A percentile compares a stretch with the other conserved stretches of the same genome.
phyloP scores from a whole-genome alignment of 805 yeast species.

The Kodamaea kaohsiungensis region DNA sequence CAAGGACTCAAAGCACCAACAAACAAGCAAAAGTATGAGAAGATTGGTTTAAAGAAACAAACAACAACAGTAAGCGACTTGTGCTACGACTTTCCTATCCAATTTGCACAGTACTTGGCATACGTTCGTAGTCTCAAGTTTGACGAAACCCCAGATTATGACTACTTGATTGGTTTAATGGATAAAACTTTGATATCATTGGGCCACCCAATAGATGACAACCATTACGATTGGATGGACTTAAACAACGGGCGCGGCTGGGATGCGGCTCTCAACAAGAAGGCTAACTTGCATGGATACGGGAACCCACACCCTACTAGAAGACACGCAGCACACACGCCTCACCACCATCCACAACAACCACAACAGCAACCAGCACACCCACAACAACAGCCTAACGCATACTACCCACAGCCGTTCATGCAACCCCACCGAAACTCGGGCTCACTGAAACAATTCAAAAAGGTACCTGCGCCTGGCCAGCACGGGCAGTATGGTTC shows the following conservation, averaged over 20 bases:
- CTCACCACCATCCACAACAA: slow-evolving; percentile 31
- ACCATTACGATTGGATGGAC: slow-evolving; percentile 96
- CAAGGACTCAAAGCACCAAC: slow-evolving; percentile 98
- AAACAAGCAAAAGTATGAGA: slow-evolving; percentile 95
- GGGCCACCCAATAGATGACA: slow-evolving; percentile 66
- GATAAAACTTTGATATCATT: slow-evolving; percentile 74
- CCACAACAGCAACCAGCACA: slow-evolving; percentile 13
- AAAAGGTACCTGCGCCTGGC: slow-evolving; percentile 10
- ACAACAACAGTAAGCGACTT: slow-evolving; percentile 83
- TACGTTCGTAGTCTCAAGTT: slow-evolving; percentile 86
- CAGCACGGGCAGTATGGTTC: slow-evolving; percentile 19
- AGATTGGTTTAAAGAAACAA: slow-evolving; percentile 95
- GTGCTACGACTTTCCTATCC: slow-evolving; percentile 87
- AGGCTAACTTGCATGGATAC: slow-evolving; percentile 93
- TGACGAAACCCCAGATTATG: slow-evolving; percentile 94
- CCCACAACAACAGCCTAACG: slow-evolving; percentile 7
- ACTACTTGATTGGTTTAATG: slow-evolving; percentile 75
- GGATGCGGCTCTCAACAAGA: slow-evolving; percentile 87
- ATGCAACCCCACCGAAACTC: slow-evolving; percentile 4
- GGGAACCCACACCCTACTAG: slow-evolving; percentile 87
- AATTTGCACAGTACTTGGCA: slow-evolving; percentile 88
- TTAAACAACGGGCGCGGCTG: slow-evolving; percentile 94
- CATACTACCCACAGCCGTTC: slow-evolving; percentile 4
- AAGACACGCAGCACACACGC: slow-evolving; percentile 10
- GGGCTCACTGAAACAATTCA: slow-evolving; percentile 11